Evolutionary conservation across 139 green algal genomes (phyloP).

Genomic region (Chlorella sp.): DNA sequence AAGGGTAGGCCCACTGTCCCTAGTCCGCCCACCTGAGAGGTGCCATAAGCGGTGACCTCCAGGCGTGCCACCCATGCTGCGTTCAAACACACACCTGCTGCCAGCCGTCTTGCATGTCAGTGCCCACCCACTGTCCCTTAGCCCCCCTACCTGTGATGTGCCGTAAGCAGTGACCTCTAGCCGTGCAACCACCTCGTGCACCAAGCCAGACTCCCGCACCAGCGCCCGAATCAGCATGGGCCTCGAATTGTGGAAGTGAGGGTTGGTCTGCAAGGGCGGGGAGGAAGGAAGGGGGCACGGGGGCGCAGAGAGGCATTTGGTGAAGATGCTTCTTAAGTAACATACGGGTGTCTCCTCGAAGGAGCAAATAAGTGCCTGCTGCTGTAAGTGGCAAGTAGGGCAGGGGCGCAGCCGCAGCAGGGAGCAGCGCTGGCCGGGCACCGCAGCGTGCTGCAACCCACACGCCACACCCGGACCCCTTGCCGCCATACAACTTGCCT

Average conservation of each 20-base stretch:
- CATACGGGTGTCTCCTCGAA: no score
- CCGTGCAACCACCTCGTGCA: constrained; percentile 68
- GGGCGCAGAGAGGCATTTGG: no score
- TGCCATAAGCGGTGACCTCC: constrained; percentile 41
- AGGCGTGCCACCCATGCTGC: constrained; percentile 59
- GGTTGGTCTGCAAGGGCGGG: no score
- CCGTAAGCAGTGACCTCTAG: constrained; percentile 49
- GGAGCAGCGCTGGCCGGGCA: background rate
- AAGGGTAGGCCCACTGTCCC: background rate
- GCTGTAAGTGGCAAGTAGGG: no score
- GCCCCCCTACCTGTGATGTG: constrained; percentile 12
- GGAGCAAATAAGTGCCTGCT: no score
- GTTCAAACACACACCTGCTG: no score
- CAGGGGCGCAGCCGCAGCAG: no score
- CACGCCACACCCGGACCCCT: background rate
- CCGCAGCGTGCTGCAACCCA: background rate
- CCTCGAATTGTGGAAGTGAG: constrained; percentile 21
- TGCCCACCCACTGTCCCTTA: background rate
- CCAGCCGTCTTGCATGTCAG: constrained; percentile 7
- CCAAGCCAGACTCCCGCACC: constrained; percentile 43
- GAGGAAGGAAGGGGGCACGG: no score
- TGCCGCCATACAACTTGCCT: background rate
- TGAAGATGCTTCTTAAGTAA: no score
- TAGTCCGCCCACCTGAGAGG: constrained; percentile 1
- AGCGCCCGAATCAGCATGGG: constrained; percentile 55